Percentiles rank a stretch among this genome's conserved stretches.
phyloP scores from a whole-genome alignment of 768 basidiomycete genomes.

The Daedalea quercina region DNA sequence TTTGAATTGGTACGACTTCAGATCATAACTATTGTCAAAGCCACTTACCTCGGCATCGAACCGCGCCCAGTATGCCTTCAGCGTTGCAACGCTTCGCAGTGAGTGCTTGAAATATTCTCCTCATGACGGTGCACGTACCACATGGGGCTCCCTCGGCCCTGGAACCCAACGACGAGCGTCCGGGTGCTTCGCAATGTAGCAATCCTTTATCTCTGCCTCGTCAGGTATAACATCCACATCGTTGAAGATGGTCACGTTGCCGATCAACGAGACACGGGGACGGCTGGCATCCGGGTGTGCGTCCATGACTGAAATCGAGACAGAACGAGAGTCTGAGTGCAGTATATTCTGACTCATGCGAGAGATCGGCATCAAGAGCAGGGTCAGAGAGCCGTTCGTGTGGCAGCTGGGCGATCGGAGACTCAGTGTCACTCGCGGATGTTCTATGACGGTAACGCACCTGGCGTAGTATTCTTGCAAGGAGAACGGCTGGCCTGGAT shows the following conservation, averaged over 20 bases:
- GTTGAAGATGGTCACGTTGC: slow-evolving; percentile 39
- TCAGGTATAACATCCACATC: slow-evolving; percentile 26
- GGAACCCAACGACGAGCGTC: slow-evolving; percentile 49
- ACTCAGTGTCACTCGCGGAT: slow-evolving; percentile 1
- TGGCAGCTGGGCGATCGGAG: slow-evolving; percentile 32
- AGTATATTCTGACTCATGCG: slow-evolving; percentile 46
- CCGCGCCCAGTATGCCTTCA: slow-evolving; percentile 46
- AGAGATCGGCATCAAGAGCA: slow-evolving; percentile 49
- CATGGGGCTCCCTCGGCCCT: slow-evolving; percentile 38
- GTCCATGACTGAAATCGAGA: slow-evolving; percentile 38
- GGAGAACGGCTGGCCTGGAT: slow-evolving; percentile 38
- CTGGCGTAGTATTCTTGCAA: slow-evolving; percentile 51
- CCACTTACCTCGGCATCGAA: slow-evolving; percentile 45
- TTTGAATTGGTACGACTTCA: not conserved
- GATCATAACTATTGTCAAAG: not conserved
- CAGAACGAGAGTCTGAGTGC: slow-evolving; percentile 30
- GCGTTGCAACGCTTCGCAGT: slow-evolving; percentile 1
- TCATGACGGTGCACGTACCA: slow-evolving; percentile 25
- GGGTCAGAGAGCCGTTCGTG: slow-evolving; percentile 43
- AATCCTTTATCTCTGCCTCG: slow-evolving; percentile 27
- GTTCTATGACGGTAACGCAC: slow-evolving; percentile 15
- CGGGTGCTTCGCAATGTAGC: slow-evolving; percentile 40
- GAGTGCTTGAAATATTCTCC: slow-evolving; percentile 1
- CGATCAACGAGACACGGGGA: slow-evolving; percentile 44
- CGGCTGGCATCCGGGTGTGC: slow-evolving; percentile 34